Evolutionary conservation across 2,329 filamentous ascomycete genomes (phyloP).

Genomic region (Pseudogymnoascus sp.): DNA sequence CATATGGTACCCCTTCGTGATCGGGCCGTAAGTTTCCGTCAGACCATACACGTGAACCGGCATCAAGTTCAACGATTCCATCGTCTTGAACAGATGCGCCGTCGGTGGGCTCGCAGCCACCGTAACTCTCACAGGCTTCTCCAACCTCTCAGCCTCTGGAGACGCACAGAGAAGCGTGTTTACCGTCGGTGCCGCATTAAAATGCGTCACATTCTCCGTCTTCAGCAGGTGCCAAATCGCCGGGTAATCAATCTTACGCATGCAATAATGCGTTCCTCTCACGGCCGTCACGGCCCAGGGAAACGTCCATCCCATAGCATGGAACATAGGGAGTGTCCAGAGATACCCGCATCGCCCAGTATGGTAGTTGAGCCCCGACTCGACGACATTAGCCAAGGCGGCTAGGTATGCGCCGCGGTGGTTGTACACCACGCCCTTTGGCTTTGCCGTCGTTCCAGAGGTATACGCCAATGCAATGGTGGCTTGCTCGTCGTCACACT

Average conservation of each 20-base stretch:
- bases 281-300: conserved; percentile 91
- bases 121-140: conserved; percentile 70
- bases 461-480: conserved; percentile 88
- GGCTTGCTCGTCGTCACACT: conserved; percentile 64
- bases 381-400: conserved; percentile 75
- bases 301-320: conserved; percentile 73
- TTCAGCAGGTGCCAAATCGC: conserved; percentile 86
- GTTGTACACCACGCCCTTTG: conserved; percentile 90
- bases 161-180: conserved; percentile 86
- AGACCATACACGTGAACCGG: conserved; percentile 91
- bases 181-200: conserved; percentile 91
- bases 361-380: conserved; percentile 71
- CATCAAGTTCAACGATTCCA: conserved; percentile 70
- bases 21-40: conserved; percentile 87
- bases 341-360: conserved; percentile 69
- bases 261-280: conserved; percentile 87
- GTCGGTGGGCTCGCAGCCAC: conserved; percentile 90
- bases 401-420: conserved; percentile 84
- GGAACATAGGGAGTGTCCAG: conserved; percentile 87
- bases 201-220: conserved; percentile 83
- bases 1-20: conserved; percentile 87
- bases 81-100: conserved; percentile 84
- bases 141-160: conserved; percentile 62
- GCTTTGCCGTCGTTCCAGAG: conserved; percentile 80
- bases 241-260: conserved; percentile 91